Evolutionary conservation across 2,329 filamentous ascomycete genomes (phyloP).

Genomic region (Cercospora beticola): DNA sequence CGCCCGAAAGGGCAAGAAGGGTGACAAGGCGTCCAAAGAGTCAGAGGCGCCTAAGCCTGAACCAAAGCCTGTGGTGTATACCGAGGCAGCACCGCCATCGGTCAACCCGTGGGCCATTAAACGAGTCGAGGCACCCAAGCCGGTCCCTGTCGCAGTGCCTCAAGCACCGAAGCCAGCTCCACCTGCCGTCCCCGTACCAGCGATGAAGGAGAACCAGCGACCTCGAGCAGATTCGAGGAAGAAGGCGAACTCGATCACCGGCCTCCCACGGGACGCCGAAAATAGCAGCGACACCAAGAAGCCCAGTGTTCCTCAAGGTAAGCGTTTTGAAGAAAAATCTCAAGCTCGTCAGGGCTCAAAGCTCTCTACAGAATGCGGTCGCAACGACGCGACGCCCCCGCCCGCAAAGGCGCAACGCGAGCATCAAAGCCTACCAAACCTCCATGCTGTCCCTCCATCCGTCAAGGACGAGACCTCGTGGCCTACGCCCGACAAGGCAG

Average conservation of each 20-base stretch:
- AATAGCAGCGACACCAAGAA: constrained; percentile 22
- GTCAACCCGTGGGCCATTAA: constrained; percentile 83
- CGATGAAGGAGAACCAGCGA: constrained; percentile 33
- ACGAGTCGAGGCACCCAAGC: constrained; percentile 65
- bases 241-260: constrained; percentile 30
- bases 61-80: constrained; percentile 60
- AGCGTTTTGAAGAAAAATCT: constrained; percentile 23
- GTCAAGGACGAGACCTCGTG: constrained; percentile 77
- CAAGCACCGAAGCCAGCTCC: constrained; percentile 20
- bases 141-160: constrained; percentile 43
- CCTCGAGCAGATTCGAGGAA: constrained; percentile 29
- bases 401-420: constrained; percentile 23
- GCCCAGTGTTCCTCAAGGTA: constrained; percentile 23
- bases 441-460: constrained; percentile 53
- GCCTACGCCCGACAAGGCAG: constrained; percentile 74
- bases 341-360: constrained; percentile 25
- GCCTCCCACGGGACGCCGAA: constrained; percentile 21
- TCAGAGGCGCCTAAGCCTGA: constrained; percentile 30
- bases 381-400: constrained; percentile 6
- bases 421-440: constrained; percentile 30
- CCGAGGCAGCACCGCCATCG: constrained; percentile 75
- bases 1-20: constrained; percentile 22
- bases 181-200: constrained; percentile 6
- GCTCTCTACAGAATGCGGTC: constrained; percentile 19
- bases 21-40: constrained; percentile 31